Evolutionary conservation across 192 early-diverging fungal species (phyloP).

Genomic region (Gonapodya prolifera): DNA sequence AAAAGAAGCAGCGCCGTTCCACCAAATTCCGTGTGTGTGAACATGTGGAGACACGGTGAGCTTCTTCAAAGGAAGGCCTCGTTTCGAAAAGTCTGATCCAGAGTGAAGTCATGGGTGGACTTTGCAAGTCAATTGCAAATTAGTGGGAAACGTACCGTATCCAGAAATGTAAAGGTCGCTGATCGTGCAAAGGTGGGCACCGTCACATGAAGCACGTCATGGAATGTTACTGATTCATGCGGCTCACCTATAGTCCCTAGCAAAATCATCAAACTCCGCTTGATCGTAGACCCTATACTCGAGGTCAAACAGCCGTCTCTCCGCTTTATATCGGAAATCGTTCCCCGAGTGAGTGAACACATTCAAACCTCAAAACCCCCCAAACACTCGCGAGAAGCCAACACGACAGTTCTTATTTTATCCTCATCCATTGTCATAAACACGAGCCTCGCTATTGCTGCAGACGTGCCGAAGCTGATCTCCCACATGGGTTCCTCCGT

Average conservation of each 20-base stretch:
- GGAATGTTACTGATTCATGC: too few relatives aligned
- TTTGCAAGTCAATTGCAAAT: too few relatives aligned
- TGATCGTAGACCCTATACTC: not conserved
- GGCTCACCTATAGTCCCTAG: not conserved
- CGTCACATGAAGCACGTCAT: too few relatives aligned
- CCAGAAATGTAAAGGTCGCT: too few relatives aligned
- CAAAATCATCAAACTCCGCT: not conserved
- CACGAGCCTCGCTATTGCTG: not conserved
- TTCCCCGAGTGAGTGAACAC: too few relatives aligned
- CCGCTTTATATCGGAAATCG: too few relatives aligned
- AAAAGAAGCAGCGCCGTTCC: not conserved
- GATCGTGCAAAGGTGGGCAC: too few relatives aligned
- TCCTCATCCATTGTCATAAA: not conserved
- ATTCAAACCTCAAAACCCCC: too few relatives aligned
- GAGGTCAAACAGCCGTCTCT: not conserved
- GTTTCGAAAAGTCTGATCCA: too few relatives aligned
- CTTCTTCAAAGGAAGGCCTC: not conserved
- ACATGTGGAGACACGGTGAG: not conserved
- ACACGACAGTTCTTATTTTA: not conserved
- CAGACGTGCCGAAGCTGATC: not conserved
- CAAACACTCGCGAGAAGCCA: not conserved
- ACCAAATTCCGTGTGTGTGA: not conserved
- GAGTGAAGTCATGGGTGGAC: not conserved
- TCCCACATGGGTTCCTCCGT: too few relatives aligned
- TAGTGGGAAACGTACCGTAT: too few relatives aligned